Evolutionary conservation across 202 grass and related monocot genomes (phyloP).

Genomic region (Zoysia matrella): DNA sequence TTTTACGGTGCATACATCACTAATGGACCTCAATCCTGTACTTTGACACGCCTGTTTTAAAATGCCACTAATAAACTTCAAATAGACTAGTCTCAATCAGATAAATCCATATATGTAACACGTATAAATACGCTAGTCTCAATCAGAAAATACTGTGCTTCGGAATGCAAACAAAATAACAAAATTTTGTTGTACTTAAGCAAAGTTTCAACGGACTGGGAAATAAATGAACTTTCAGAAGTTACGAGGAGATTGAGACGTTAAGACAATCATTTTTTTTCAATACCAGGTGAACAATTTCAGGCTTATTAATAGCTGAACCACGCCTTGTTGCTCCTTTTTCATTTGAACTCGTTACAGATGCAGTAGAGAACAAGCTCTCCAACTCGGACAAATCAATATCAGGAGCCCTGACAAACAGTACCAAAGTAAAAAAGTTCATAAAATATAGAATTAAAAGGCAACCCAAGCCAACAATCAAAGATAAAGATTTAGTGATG

Average conservation of each 20-base stretch:
- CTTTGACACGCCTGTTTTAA: background rate
- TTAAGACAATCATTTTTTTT: conserved; percentile 15
- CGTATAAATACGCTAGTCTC: background rate
- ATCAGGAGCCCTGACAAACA: conserved; percentile 33
- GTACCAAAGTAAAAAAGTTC: conserved; percentile 20
- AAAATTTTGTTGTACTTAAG: conserved; percentile 1
- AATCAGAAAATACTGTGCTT: conserved; percentile 3
- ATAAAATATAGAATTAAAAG: conserved; percentile 22
- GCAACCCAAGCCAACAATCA: conserved; percentile 13
- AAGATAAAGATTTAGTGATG: conserved; percentile 20
- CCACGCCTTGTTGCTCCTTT: conserved; percentile 70
- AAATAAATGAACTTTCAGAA: conserved; percentile 10
- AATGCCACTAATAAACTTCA: background rate
- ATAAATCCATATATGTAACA: background rate
- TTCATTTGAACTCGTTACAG: conserved; percentile 60
- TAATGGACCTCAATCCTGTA: conserved; percentile 1
- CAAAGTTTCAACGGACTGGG: background rate
- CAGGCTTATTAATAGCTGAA: conserved; percentile 76
- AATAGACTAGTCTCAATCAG: background rate
- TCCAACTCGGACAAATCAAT: conserved; percentile 2
- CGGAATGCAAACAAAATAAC: conserved; percentile 3
- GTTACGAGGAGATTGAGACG: background rate
- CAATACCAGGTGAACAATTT: conserved; percentile 92
- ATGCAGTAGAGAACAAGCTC: conserved; percentile 40
- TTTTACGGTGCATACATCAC: background rate